phyloP scores from a whole-genome alignment of 345 rosid species.

The Eucalyptus sp. region DNA sequence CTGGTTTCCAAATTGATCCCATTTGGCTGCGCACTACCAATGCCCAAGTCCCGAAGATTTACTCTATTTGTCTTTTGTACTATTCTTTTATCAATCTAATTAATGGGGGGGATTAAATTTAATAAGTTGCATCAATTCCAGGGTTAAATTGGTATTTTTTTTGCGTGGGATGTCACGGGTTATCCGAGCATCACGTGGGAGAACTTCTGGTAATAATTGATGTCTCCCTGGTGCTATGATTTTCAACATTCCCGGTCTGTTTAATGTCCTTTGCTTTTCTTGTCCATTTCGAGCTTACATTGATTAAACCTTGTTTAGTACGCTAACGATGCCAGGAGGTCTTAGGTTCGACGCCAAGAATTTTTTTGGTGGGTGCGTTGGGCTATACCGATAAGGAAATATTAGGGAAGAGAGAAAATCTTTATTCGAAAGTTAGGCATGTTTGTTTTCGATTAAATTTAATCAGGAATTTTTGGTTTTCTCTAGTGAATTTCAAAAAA shows the following conservation, averaged over 20 bases:
- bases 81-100: neutral
- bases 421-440: neutral
- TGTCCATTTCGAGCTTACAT: neutral
- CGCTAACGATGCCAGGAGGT: neutral
- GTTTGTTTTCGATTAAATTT: neutral
- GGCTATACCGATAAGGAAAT: neutral
- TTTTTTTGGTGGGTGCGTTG: neutral
- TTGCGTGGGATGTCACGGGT: neutral
- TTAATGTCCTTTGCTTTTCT: neutral
- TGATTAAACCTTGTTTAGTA: neutral
- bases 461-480: neutral
- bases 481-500: neutral
- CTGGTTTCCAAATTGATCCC: neutral
- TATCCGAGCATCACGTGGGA: neutral
- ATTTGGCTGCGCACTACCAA: neutral
- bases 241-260: neutral
- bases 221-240: neutral
- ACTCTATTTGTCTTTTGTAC: neutral
- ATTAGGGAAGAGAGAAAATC: neutral
- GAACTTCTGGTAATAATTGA: neutral
- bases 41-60: neutral
- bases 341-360: neutral
- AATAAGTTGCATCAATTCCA: neutral
- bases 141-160: neutral
- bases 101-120: neutral